Evolutionary conservation across 345 rosid genomes (phyloP).

Genomic region (Eucalyptus marginata): DNA sequence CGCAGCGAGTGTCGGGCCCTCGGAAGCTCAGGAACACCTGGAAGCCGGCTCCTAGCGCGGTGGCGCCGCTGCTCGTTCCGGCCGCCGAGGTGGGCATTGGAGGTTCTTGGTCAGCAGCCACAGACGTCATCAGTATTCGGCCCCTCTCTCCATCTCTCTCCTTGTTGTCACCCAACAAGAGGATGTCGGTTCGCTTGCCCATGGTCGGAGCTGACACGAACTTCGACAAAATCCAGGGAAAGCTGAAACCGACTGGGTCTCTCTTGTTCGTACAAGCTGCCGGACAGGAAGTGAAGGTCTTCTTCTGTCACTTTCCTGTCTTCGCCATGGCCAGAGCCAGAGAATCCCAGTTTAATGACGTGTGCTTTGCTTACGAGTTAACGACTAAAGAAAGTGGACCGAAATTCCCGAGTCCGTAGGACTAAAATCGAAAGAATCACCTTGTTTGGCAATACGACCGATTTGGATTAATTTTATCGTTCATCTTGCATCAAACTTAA

Average conservation of each 20-base stretch:
- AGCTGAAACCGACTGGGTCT: neutral
- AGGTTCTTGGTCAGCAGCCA: neutral
- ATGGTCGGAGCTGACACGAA: neutral
- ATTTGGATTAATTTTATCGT: neutral
- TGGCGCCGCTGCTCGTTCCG: neutral
- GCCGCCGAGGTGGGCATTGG: neutral
- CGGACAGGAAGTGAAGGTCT: neutral
- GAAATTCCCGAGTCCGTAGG: neutral
- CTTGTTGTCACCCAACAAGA: conserved; percentile 17
- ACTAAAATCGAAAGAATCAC: neutral
- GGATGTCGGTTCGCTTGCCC: neutral
- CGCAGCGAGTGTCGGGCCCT: neutral
- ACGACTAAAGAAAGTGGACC: neutral
- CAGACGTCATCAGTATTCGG: neutral
- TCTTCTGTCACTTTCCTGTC: neutral
- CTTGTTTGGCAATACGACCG: neutral
- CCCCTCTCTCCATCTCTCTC: conserved; percentile 5
- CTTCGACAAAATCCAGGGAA: neutral
- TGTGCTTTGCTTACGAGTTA: neutral
- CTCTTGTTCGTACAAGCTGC: neutral
- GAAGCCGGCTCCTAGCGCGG: neutral
- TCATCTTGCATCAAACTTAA: neutral
- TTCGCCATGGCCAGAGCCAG: neutral
- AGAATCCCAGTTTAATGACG: neutral
- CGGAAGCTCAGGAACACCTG: neutral